Evolutionary conservation across 1,284 basidiomycete genomes (phyloP).

Genomic region (Ceratobasidium sp.): DNA sequence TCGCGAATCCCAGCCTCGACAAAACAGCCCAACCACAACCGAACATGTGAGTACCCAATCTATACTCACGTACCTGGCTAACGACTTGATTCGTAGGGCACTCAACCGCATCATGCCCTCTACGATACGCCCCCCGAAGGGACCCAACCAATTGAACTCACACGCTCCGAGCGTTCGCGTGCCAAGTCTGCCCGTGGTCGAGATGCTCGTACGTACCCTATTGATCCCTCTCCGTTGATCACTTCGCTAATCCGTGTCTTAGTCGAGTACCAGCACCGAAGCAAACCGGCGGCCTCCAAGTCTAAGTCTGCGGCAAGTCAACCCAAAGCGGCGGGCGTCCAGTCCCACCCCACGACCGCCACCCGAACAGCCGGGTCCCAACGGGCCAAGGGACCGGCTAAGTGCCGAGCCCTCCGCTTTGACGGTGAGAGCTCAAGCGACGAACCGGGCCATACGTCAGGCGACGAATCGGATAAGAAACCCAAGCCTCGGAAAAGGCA

Average conservation of each 20-base stretch:
- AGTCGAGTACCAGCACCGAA: neutral
- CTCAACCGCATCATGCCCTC: neutral
- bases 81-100: neutral
- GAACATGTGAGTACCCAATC: neutral
- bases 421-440: neutral
- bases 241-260: no score
- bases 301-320: neutral
- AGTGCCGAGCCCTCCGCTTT: neutral
- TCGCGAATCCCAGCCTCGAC: slow-evolving; percentile 7
- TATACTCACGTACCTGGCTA: neutral
- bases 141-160: slow-evolving; percentile 1
- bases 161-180: neutral
- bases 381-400: neutral
- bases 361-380: neutral
- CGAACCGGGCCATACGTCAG: neutral
- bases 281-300: neutral
- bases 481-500: neutral
- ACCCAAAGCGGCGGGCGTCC: neutral
- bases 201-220: neutral
- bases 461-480: neutral
- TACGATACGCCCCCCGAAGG: slow-evolving; percentile 7
- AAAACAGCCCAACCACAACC: neutral
- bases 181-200: neutral
- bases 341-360: neutral
- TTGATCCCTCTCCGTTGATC: neutral